Percentiles rank a stretch among this genome's conserved stretches.
These are phyloP conservation scores for Bipolaris sorokiniana DNA, from an alignment of 2,329 filamentous ascomycete genomes.

Conservation along the genomic window DNA sequence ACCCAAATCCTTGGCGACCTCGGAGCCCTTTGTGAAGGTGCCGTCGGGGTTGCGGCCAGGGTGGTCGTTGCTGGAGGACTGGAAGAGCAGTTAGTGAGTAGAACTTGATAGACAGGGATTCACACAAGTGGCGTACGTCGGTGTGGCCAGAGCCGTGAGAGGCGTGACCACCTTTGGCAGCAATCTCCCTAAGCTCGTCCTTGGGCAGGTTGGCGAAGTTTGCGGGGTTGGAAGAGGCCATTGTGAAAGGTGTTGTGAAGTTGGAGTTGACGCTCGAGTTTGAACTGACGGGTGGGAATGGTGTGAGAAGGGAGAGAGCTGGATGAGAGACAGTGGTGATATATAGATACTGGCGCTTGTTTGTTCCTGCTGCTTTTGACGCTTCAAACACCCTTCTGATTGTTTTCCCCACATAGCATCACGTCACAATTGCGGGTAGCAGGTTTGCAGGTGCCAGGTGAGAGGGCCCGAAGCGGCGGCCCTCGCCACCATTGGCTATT, in stretches of 20 bases:
- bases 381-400: slow-evolving; percentile 15
- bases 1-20: slow-evolving; percentile 49
- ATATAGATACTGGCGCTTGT: background rate
- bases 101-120: background rate
- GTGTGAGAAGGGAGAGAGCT: background rate
- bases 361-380: slow-evolving; percentile 19
- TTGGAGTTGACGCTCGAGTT: slow-evolving; percentile 5
- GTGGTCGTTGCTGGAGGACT: background rate
- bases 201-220: slow-evolving; percentile 62
- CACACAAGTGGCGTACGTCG: background rate
- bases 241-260: slow-evolving; percentile 23
- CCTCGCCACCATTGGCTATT: slow-evolving; percentile 5
- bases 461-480: background rate
- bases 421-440: slow-evolving; percentile 25
- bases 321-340: background rate
- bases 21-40: slow-evolving; percentile 48
- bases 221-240: slow-evolving; percentile 55
- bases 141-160: slow-evolving; percentile 35
- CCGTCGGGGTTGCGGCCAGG: slow-evolving; percentile 47
- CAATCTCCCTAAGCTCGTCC: slow-evolving; percentile 57
- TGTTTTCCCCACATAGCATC: slow-evolving; percentile 20
- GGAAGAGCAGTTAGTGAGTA: background rate
- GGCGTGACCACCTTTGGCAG: slow-evolving; percentile 57
- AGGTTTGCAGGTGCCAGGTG: background rate
- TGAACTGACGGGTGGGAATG: slow-evolving; percentile 1